These are phyloP conservation scores for Begonia masoniana DNA, from an alignment of 306 rosid species.

Conservation along the genomic window DNA sequence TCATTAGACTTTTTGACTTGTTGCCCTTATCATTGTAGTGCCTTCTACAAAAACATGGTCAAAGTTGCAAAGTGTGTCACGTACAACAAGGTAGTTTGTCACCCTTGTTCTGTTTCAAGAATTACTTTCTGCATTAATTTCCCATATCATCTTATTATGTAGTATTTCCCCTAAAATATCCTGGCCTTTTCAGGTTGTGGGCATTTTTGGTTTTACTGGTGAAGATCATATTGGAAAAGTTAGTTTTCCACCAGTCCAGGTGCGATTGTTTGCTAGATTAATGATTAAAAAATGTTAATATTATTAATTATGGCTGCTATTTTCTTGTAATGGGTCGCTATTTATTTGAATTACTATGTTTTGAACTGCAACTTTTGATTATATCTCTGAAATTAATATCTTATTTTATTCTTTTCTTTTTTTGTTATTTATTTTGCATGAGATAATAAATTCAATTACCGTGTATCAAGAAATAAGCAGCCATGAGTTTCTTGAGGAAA, in stretches of 20 bases:
- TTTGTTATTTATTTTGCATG: too few species aligned
- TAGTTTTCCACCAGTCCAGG: conserved; percentile 95
- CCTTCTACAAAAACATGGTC: conserved; percentile 77
- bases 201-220: conserved; percentile 79
- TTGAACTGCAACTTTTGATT: background rate
- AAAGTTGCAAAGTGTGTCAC: conserved; percentile 73
- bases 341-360: too few species aligned
- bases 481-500: too few species aligned
- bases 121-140: too few species aligned
- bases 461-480: too few species aligned
- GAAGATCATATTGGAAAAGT: conserved; percentile 98
- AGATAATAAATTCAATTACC: too few species aligned
- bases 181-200: conserved; percentile 47
- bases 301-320: background rate
- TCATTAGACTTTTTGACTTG: too few species aligned
- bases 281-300: too few species aligned
- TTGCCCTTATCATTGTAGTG: conserved; percentile 24
- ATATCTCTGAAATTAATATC: background rate
- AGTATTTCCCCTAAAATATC: background rate
- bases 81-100: conserved; percentile 40
- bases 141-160: background rate
- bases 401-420: too few species aligned
- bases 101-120: background rate
- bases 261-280: conserved; percentile 7
- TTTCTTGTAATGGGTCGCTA: too few species aligned